Conservation (phyloP, 1,139 yeast species). For the Yamadazyma triangularis region DNA sequence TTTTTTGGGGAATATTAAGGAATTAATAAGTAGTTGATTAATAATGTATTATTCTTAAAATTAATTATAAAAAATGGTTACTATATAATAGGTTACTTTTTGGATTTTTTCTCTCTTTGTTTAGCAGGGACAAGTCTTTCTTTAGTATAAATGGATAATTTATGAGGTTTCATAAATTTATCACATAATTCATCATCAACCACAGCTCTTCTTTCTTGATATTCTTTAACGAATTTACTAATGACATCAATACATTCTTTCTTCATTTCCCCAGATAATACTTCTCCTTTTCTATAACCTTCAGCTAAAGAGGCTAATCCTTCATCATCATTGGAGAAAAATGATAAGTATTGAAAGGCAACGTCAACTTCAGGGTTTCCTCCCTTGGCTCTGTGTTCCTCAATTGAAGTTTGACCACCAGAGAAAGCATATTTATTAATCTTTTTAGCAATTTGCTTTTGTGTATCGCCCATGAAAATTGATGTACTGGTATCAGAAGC, state of each 20-base stretch:
- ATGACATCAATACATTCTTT: constrained; percentile 76
- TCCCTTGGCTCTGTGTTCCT: constrained; percentile 84
- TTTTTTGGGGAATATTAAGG: constrained; percentile 30
- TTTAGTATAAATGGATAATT: constrained; percentile 66
- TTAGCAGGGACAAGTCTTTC: constrained; percentile 70
- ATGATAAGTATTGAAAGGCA: constrained; percentile 86
- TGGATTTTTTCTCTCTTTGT: constrained; percentile 42
- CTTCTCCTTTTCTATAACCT: constrained; percentile 73
- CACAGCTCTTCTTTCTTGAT: constrained; percentile 72
- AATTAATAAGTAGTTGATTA: constrained; percentile 7
- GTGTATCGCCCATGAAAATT: constrained; percentile 92
- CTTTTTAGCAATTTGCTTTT: constrained; percentile 88
- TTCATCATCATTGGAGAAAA: constrained; percentile 85
- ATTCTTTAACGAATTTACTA: constrained; percentile 71
- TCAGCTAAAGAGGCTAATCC: constrained; percentile 60
- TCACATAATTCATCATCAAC: constrained; percentile 67
- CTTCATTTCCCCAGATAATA: constrained; percentile 92
- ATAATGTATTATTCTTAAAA: no score
- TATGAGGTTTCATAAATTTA: constrained; percentile 80
- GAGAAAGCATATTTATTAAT: constrained; percentile 95
- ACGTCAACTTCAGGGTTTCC: constrained; percentile 97
- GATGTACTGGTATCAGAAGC: constrained; percentile 79
- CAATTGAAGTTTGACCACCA: constrained; percentile 86
- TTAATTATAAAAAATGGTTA: no score
- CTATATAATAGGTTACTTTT: no score